A percentile compares a stretch with the other conserved stretches of the same genome.
Conservation (phyloP, 768 basidiomycete genomes). For the Suillus fuscotomentosus region DNA sequence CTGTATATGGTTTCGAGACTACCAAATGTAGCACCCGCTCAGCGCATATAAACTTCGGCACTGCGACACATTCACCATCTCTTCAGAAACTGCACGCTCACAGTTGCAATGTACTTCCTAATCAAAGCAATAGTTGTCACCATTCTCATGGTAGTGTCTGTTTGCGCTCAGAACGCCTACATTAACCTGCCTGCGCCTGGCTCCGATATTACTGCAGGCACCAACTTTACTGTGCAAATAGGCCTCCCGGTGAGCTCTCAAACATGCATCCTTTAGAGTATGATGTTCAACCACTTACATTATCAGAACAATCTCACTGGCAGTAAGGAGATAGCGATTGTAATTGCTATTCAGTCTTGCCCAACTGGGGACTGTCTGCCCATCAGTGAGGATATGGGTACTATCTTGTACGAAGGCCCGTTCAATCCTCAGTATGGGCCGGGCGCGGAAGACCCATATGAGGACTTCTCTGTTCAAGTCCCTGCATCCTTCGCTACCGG, state of each 20-base stretch:
- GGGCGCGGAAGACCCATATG: slow-evolving; percentile 30
- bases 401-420: slow-evolving; percentile 39
- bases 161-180: background rate
- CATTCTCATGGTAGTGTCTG: slow-evolving; percentile 1
- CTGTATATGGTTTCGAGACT: background rate
- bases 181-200: slow-evolving; percentile 16
- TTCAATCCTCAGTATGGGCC: slow-evolving; percentile 34
- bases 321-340: slow-evolving; percentile 37
- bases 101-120: background rate
- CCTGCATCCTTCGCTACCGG: slow-evolving; percentile 28
- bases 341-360: slow-evolving; percentile 38
- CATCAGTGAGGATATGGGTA: slow-evolving; percentile 31
- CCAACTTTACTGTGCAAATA: slow-evolving; percentile 38
- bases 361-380: slow-evolving; percentile 19
- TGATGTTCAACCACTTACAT: background rate
- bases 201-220: slow-evolving; percentile 35
- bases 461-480: slow-evolving; percentile 40
- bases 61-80: background rate
- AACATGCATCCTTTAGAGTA: background rate
- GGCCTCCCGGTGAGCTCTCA: slow-evolving; percentile 37
- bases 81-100: background rate
- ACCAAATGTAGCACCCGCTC: background rate
- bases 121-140: background rate
- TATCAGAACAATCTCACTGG: slow-evolving; percentile 32
- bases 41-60: background rate